These are phyloP conservation scores for Lentinula novae-zelandiae DNA, from an alignment of 1,284 basidiomycete genomes.

Conservation along the genomic window DNA sequence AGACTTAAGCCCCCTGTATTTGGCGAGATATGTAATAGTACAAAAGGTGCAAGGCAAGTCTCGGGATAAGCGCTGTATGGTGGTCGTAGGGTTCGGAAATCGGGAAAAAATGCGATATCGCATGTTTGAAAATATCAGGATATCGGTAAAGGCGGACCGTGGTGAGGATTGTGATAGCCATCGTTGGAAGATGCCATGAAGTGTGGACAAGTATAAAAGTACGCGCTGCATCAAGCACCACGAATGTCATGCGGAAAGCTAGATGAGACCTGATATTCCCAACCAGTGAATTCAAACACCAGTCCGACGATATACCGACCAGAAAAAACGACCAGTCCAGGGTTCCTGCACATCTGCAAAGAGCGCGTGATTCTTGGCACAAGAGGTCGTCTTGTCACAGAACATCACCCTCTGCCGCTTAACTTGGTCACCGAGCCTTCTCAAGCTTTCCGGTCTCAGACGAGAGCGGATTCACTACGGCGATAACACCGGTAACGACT, in stretches of 20 bases:
- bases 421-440: neutral
- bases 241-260: neutral
- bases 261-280: neutral
- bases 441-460: neutral
- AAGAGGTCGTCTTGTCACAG: neutral
- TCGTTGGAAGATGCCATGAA: neutral
- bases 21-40: constrained; percentile 4
- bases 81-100: neutral
- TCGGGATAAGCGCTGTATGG: neutral
- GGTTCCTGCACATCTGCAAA: neutral
- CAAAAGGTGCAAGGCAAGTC: neutral
- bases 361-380: neutral
- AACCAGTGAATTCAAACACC: neutral
- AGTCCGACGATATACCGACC: neutral
- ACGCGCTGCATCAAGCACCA: neutral
- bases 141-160: neutral
- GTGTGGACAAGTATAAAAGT: neutral
- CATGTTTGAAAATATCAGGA: neutral
- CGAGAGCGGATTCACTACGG: neutral
- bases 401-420: neutral
- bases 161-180: neutral
- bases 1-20: neutral
- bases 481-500: neutral
- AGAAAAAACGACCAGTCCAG: neutral
- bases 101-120: neutral